These are phyloP conservation scores for Entomortierella chlamydospora DNA, from an alignment of 192 early-diverging fungal species.

Conservation along the genomic window DNA sequence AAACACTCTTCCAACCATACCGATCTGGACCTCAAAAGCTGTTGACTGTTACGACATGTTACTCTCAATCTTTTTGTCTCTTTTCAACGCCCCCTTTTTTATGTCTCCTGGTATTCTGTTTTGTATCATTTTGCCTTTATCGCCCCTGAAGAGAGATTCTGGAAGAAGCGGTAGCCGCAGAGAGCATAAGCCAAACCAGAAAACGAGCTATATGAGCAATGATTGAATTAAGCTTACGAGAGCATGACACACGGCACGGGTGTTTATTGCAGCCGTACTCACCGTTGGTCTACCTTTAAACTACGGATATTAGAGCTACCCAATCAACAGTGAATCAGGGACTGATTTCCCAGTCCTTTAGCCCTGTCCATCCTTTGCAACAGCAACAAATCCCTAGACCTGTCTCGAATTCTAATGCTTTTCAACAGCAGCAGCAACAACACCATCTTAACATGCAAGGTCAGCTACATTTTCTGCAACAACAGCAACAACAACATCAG, in stretches of 20 bases:
- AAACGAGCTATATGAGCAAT: neutral
- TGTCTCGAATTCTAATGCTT: neutral
- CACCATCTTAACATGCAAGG: conserved; percentile 18
- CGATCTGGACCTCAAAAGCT: neutral
- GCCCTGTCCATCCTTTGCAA: conserved; percentile 33
- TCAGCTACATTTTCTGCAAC: conserved; percentile 29
- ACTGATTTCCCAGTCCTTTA: conserved; percentile 27
- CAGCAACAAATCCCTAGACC: conserved; percentile 31
- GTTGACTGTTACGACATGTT: neutral
- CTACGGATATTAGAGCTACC: conserved; percentile 7
- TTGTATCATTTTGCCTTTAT: neutral
- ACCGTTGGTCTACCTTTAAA: neutral
- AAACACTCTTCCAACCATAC: too few species aligned
- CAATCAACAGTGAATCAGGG: conserved; percentile 23
- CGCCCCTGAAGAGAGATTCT: neutral
- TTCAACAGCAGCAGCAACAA: conserved; percentile 22
- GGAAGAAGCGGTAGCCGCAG: neutral
- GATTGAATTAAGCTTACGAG: neutral
- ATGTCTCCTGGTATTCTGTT: neutral
- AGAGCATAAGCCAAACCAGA: neutral
- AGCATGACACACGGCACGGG: neutral
- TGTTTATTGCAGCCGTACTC: neutral
- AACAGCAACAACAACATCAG: conserved; percentile 34
- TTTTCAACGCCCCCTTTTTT: conserved; percentile 2
- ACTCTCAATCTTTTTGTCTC: neutral